phyloP scores from a whole-genome alignment of 768 basidiomycete species.

The Krasilnikovozyma curviuscula region DNA sequence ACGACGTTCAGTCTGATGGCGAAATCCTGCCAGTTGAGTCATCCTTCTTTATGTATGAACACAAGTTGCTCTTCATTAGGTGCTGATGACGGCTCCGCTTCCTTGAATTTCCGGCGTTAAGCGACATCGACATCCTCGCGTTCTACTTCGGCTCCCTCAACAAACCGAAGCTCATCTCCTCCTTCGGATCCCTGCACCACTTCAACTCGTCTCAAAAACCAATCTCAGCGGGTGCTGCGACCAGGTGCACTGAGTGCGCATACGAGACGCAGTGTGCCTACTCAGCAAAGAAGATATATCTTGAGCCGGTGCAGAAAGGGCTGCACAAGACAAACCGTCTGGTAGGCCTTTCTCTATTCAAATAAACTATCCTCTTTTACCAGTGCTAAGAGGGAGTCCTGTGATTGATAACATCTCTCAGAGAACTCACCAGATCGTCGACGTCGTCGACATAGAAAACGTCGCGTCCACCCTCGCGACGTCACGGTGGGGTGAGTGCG shows the following conservation, averaged over 20 bases:
- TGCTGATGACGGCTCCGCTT: conserved; percentile 1
- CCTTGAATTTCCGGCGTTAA: too few species aligned
- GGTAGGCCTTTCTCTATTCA: too few species aligned
- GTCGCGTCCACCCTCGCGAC: conserved; percentile 48
- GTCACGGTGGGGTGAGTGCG: conserved; percentile 54
- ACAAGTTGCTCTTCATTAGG: neutral
- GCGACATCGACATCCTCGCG: conserved; percentile 72
- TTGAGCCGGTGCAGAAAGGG: conserved; percentile 42
- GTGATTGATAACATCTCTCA: too few species aligned
- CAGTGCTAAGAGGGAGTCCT: too few species aligned
- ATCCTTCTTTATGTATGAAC: neutral
- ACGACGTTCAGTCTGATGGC: conserved; percentile 72
- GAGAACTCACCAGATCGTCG: conserved; percentile 46
- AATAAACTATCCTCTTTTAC: too few species aligned
- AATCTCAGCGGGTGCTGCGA: conserved; percentile 41
- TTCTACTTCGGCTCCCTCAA: too few species aligned
- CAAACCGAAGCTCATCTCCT: conserved; percentile 44
- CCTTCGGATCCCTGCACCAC: conserved; percentile 69
- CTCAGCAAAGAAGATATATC: conserved; percentile 75
- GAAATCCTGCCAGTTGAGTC: conserved; percentile 66
- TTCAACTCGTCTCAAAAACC: conserved; percentile 61
- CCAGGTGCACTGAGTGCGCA: conserved; percentile 58
- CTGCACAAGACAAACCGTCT: neutral
- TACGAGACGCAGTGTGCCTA: conserved; percentile 57
- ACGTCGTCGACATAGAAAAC: conserved; percentile 72